Evolutionary conservation across 2,329 filamentous ascomycete species (phyloP), one percentile per base, ranked within the genome.

Genomic region (Colletotrichum sp.): DNA sequence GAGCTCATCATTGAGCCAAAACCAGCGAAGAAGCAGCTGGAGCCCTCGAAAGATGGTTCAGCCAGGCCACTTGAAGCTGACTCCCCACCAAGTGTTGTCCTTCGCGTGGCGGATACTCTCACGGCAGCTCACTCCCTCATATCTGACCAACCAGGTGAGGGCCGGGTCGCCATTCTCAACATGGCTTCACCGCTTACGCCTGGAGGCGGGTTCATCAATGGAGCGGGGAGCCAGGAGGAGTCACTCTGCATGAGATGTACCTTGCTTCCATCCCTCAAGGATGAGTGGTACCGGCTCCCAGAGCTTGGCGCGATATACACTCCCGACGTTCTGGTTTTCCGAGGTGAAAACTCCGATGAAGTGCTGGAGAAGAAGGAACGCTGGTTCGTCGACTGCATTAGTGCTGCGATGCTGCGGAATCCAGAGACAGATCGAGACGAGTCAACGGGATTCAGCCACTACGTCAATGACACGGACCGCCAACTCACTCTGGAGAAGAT

Each of bases 101-200:
- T 93, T 7, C 81, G 86, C 26, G 82, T 86, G 4, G 84, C 86
- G 14, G 91, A 92, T 77, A 90, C 89, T 0, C 86, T 93, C 6
- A 83, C 86, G 3, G 90, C 89, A 1, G 91, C 91, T 0, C 82
- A 83, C 36, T 78, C 80, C 1, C 83, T 88, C 13, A 74, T 80
- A 24, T 69, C 64, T 21, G 18, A 34, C 52, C 69, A 34, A 28
- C 69, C 64, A 3, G 59, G 43, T 10, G 34, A 32, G 3, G 26
- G 79, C 10, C 83, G 87, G 48, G 85, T 91, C 2, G 90, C 87
- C 5, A 84, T 93, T 28, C 84, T 93, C 4, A 93, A 92, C 81
- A 93, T 93, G 91, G 91, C 91, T 0, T 93, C 91, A 0, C 90
- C 91, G 0, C 85, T 92, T 1, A 87, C 87, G 0, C 90, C 92